Evolutionary conservation across 108 stramenopile species (phyloP).

Genomic region (Nannochloropsis gaditana): DNA sequence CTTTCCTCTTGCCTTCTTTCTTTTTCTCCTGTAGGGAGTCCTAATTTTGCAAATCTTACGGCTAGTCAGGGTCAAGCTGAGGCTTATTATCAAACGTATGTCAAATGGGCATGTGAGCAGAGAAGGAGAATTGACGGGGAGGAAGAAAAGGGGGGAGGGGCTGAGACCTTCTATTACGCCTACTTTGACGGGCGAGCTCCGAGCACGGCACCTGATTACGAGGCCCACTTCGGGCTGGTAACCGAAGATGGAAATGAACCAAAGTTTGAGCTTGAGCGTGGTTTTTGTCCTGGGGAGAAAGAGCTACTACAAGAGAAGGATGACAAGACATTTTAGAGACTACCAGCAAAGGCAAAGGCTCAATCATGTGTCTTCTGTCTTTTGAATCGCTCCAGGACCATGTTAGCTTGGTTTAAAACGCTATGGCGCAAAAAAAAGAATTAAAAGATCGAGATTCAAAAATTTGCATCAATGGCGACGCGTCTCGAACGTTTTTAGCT

Average conservation of each 20-base stretch:
- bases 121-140: neutral
- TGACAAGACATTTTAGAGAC: neutral
- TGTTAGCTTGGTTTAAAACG: no score
- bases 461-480: no score
- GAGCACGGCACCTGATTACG: neutral
- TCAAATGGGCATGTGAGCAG: neutral
- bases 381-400: no score
- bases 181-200: conserved; percentile 7
- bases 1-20: neutral
- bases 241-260: neutral
- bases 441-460: no score
- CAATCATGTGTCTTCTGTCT: no score
- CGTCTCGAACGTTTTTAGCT: no score
- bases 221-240: conserved; percentile 14
- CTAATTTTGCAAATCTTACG: neutral
- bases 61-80: neutral
- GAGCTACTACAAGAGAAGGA: neutral
- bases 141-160: neutral
- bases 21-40: neutral
- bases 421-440: no score
- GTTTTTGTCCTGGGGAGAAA: neutral
- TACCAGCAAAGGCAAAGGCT: no score
- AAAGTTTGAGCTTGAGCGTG: neutral
- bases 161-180: conserved; percentile 9
- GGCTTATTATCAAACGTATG: neutral